Evolutionary conservation across 495 filamentous ascomycete species (phyloP), one percentile per base, ranked within the genome.

Genomic region (Trichoderma gamsii): DNA sequence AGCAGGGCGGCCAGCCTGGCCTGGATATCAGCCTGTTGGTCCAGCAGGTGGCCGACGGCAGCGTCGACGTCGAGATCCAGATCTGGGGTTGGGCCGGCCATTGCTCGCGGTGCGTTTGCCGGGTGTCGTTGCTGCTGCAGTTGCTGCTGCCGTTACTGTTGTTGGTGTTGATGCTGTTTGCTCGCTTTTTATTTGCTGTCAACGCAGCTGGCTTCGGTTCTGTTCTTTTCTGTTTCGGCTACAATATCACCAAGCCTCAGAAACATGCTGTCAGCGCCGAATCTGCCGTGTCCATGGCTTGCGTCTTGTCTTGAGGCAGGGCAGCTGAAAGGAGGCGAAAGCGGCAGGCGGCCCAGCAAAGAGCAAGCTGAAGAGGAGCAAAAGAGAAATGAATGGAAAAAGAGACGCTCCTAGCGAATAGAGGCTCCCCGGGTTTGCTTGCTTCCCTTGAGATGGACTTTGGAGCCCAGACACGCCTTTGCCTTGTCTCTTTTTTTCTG

Each of bases 21-120:
- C 72, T 83, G 77, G 70, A 83, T 83, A 68, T 83, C 81, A 72
- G 76, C 79, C 74, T 80, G 80, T 72, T 82, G 80, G 61, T 80
- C 79, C 61, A 83, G 73, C 59, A 83, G 71, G 41, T 76, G 74
- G 73, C 74, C 76, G 73, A 83, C 79, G 72, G 78, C 73, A 70
- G 80, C 77, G 66, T 82, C 80, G 71, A 81, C 70, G 65, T 76
- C 76, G 56, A 76, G 72, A 69, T 82, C 76, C 44, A 77, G 73
- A 69, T 81, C 11, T 41, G 16, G 18, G 35, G 43, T 18, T n/a
- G 35, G 13, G 64, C 38, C 41, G 21, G 41, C 12, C 21, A 43
- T 66, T 51, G 43, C 65, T 66, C 4, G 35, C 27, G 43, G 23
- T 32, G 65, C 35, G n/a, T 66, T 43, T 32, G 4, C 9, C 25